Conservation (phyloP, 2,329 filamentous ascomycete species). For the Fusarium nygamai region DNA sequence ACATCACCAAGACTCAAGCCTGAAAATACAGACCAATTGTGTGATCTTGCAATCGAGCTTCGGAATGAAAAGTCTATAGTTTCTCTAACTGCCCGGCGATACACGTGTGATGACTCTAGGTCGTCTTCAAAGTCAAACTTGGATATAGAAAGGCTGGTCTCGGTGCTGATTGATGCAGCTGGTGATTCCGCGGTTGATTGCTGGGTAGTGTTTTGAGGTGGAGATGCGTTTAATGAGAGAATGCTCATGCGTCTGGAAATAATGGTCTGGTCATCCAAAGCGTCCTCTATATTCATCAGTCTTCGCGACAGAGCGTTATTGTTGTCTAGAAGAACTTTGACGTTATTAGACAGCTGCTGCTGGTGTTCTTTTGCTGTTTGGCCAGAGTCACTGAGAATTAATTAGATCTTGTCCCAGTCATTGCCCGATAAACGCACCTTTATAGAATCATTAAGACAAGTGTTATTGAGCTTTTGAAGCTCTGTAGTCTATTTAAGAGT, state of each 20-base stretch:
- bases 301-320: neutral
- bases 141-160: rapidly evolving
- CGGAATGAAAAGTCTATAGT: neutral
- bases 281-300: constrained; percentile 1
- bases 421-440: neutral
- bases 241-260: neutral
- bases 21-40: neutral
- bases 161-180: rapidly evolving
- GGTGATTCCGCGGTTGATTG: rapidly evolving
- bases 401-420: rapidly evolving
- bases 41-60: neutral
- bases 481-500: neutral
- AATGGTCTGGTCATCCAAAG: neutral
- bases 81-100: neutral
- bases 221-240: rapidly evolving
- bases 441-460: constrained; percentile 2
- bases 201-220: too few species aligned
- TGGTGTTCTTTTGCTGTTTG: neutral
- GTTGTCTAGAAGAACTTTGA: neutral
- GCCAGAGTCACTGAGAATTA: neutral
- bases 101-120: neutral
- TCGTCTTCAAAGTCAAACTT: neutral
- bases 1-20: neutral
- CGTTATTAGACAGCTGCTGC: neutral
- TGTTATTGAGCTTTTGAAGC: constrained; percentile 14